phyloP scores from a whole-genome alignment of 352 stramenopile genomes.

The Phytophthora boehmeriae region DNA sequence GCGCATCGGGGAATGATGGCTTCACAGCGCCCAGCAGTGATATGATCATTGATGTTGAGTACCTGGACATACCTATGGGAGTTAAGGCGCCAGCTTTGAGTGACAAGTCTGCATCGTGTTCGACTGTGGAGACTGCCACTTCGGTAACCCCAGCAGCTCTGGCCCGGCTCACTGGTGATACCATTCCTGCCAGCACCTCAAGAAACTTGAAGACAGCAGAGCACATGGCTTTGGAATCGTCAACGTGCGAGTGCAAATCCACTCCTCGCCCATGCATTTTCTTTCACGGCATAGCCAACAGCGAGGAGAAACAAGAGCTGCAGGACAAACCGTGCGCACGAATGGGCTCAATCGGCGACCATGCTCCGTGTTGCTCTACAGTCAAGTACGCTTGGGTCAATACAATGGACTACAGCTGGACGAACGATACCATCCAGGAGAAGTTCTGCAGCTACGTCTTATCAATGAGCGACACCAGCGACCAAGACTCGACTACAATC shows the following conservation, averaged over 20 bases:
- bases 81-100: not conserved
- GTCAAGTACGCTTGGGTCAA: not conserved
- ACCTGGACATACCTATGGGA: not conserved
- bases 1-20: conserved; percentile 4
- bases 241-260: not conserved
- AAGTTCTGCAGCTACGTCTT: not conserved
- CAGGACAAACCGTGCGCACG: not conserved
- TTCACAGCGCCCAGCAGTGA: conserved; percentile 21
- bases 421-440: not conserved
- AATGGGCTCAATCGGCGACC: not conserved
- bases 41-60: conserved; percentile 22
- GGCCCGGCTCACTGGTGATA: not conserved
- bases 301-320: not conserved
- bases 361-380: not conserved
- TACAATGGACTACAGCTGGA: not conserved
- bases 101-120: not conserved
- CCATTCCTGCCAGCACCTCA: not conserved
- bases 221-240: not conserved
- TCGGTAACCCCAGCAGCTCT: not conserved
- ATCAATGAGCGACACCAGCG: not conserved
- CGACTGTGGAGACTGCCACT: not conserved
- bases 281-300: not conserved
- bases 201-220: not conserved
- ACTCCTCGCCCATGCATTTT: not conserved
- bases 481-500: not conserved